Percentiles rank a stretch among this genome's conserved stretches.
Evolutionary conservation across 2,329 filamentous ascomycete genomes (phyloP).

Genomic region (Sclerotinia nivalis): DNA sequence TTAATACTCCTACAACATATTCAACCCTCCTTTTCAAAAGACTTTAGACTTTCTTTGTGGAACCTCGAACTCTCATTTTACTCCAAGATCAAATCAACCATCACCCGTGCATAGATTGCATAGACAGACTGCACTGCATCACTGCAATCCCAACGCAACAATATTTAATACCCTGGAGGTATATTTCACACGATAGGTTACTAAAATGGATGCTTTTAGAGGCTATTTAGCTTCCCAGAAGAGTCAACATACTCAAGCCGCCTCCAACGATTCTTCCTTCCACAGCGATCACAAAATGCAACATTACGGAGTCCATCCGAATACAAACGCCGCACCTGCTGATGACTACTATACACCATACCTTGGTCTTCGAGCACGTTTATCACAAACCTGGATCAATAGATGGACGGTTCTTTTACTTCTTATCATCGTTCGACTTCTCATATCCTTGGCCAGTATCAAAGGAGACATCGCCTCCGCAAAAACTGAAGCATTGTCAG

Average conservation of each 20-base stretch:
- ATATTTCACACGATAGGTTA: conserved; percentile 27
- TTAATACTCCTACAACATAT: conserved; percentile 5
- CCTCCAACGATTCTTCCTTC: conserved; percentile 43
- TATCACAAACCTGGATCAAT: conserved; percentile 98
- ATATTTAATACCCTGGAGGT: conserved; percentile 15
- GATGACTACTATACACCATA: conserved; percentile 82
- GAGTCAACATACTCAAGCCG: conserved; percentile 34
- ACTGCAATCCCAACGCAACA: conserved; percentile 3
- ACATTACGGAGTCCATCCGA: conserved; percentile 30
- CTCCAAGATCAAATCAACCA: conserved; percentile 13
- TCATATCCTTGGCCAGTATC: conserved; percentile 73
- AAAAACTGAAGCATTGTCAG: conserved; percentile 77
- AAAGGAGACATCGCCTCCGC: conserved; percentile 74
- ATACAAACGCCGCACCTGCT: conserved; percentile 39
- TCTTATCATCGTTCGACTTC: conserved; percentile 77
- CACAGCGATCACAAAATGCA: conserved; percentile 40
- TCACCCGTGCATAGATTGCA: conserved; percentile 15
- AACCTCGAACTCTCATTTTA: conserved; percentile 1
- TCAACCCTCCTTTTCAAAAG: not conserved
- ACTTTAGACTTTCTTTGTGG: not conserved
- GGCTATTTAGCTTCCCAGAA: conserved; percentile 38
- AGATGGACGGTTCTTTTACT: conserved; percentile 90
- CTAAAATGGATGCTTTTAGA: conserved; percentile 39
- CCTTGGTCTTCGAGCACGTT: conserved; percentile 80
- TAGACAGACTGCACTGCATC: not conserved